These are phyloP conservation scores for Mucuna pruriens DNA, from an alignment of 306 rosid genomes.

Conservation along the genomic window DNA sequence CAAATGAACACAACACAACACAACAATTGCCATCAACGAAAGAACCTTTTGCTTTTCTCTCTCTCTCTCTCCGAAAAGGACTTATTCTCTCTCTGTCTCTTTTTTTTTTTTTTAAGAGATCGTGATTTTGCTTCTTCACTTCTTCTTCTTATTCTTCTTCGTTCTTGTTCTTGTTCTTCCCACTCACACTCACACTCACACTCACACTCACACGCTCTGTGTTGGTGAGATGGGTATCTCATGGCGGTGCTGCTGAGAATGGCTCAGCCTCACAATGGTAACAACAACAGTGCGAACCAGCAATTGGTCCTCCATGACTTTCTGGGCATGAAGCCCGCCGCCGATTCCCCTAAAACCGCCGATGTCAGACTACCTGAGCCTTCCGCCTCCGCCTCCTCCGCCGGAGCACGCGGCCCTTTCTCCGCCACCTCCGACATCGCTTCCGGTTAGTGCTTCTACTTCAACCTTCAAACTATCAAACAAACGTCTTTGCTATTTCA, in stretches of 20 bases:
- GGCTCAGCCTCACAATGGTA: constrained; percentile 60
- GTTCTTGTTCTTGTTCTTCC: background rate
- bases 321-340: constrained; percentile 71
- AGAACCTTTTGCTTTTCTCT: constrained; percentile 38
- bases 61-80: background rate
- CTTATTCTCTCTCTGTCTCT: constrained; percentile 3
- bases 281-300: constrained; percentile 34
- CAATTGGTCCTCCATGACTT: constrained; percentile 77
- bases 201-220: background rate
- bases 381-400: constrained; percentile 62
- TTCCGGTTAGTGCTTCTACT: constrained; percentile 62
- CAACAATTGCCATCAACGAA: constrained; percentile 6
- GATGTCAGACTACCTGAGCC: constrained; percentile 55
- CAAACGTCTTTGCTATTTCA: background rate
- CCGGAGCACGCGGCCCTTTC: constrained; percentile 69
- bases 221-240: constrained; percentile 38
- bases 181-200: constrained; percentile 5
- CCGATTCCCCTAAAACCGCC: constrained; percentile 51
- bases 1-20: constrained; percentile 6
- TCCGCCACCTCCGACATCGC: constrained; percentile 84
- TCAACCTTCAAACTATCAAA: background rate
- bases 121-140: too few relatives aligned
- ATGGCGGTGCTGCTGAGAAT: constrained; percentile 61
- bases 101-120: background rate
- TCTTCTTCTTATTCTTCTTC: background rate